These are phyloP conservation scores for Arctium lappa DNA, from an alignment of 129 eudicot species.

Conservation along the genomic window DNA sequence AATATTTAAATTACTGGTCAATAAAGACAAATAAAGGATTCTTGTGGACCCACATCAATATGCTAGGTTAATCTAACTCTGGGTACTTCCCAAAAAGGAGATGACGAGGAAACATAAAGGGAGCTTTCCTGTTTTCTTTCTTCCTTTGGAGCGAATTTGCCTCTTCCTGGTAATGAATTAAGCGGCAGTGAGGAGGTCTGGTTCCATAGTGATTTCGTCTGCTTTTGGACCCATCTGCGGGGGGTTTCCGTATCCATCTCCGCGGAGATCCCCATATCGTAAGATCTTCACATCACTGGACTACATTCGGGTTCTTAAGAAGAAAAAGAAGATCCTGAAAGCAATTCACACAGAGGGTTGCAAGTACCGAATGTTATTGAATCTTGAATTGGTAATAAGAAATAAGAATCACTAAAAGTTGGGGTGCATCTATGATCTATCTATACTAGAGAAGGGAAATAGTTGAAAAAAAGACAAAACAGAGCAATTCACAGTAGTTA, in stretches of 20 bases:
- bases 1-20: background rate
- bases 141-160: too few relatives aligned
- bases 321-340: too few relatives aligned
- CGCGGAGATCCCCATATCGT: slow-evolving; percentile 4
- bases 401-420: background rate
- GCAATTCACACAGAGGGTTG: background rate
- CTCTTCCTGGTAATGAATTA: too few relatives aligned
- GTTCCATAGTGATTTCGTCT: too few relatives aligned
- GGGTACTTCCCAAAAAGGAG: background rate
- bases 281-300: background rate
- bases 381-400: background rate
- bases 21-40: background rate
- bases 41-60: background rate
- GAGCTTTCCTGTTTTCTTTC: too few relatives aligned
- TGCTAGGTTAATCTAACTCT: background rate
- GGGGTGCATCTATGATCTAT: background rate
- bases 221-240: background rate
- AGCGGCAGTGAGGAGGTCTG: too few relatives aligned
- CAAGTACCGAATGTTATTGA: background rate
- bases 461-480: background rate
- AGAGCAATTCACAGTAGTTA: background rate
- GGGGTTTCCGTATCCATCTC: background rate
- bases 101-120: background rate
- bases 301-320: too few relatives aligned
- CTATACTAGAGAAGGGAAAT: background rate